Percentiles rank a stretch among this genome's conserved stretches.
These are phyloP conservation scores for Phytophthora macrochlamydospora DNA, from an alignment of 352 stramenopile species.

Conservation along the genomic window DNA sequence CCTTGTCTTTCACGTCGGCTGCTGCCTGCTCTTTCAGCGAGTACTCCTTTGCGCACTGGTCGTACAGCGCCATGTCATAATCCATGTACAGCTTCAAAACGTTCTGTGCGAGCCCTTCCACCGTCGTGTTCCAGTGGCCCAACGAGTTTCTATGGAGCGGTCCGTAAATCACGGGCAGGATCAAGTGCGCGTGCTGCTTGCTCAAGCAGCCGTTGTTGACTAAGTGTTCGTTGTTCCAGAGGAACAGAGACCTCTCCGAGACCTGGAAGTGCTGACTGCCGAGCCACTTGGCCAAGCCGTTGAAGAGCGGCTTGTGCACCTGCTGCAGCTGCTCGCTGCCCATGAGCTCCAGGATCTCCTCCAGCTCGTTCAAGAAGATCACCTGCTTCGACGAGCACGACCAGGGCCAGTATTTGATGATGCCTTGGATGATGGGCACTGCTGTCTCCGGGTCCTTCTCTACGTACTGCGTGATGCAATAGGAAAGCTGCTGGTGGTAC, in stretches of 20 bases:
- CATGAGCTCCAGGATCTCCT: conserved; percentile 98
- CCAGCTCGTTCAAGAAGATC: conserved; percentile 98
- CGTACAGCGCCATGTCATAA: conserved; percentile 95
- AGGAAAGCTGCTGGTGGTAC: conserved; percentile 99
- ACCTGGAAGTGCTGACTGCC: conserved; percentile 96
- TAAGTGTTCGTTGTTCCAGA: conserved; percentile 99
- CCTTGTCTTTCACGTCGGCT: conserved; percentile 75
- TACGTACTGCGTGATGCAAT: conserved; percentile 99
- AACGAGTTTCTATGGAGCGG: conserved; percentile 88
- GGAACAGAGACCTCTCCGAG: conserved; percentile 96
- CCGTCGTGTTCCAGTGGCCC: conserved; percentile 97
- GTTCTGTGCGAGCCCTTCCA: conserved; percentile 94
- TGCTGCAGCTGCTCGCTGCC: conserved; percentile 80
- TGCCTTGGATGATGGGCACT: conserved; percentile 93
- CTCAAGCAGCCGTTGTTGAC: conserved; percentile 95
- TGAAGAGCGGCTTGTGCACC: conserved; percentile 82
- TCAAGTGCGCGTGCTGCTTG: conserved; percentile 91
- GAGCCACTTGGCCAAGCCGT: conserved; percentile 87
- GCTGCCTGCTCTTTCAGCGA: conserved; percentile 73
- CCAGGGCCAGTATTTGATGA: conserved; percentile 97
- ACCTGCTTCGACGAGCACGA: conserved; percentile 95
- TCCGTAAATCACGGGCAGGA: conserved; percentile 96
- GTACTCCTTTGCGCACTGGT: conserved; percentile 89
- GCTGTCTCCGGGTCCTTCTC: conserved; percentile 98
- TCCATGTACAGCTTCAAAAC: conserved; percentile 93